These are phyloP conservation scores for Elaeagnus macrophylla DNA, from an alignment of 306 rosid genomes.

Conservation along the genomic window DNA sequence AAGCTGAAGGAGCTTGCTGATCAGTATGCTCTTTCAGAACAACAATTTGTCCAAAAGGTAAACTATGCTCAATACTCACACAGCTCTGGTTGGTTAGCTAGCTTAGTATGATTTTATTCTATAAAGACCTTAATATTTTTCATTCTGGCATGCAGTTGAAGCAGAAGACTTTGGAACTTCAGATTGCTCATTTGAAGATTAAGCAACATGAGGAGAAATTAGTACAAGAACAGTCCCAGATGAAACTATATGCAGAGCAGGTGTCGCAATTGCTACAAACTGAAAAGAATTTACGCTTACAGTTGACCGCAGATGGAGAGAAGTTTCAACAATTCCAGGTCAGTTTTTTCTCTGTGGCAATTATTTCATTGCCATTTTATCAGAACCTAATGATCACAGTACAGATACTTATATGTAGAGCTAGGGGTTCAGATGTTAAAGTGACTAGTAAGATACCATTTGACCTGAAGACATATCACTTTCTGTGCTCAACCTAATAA, in stretches of 20 bases:
- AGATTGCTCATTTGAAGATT: slow-evolving; percentile 74
- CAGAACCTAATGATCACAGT: slow-evolving; percentile 10
- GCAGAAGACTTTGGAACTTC: slow-evolving; percentile 88
- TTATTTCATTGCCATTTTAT: slow-evolving; percentile 1
- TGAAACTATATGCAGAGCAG: slow-evolving; percentile 83
- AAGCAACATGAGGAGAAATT: slow-evolving; percentile 81
- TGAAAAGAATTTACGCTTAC: slow-evolving; percentile 72
- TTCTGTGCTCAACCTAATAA: slow-evolving; percentile 4
- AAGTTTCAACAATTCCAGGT: slow-evolving; percentile 95
- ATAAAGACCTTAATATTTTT: slow-evolving; percentile 5
- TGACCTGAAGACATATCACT: neutral
- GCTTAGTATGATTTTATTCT: slow-evolving; percentile 8
- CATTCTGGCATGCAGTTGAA: slow-evolving; percentile 56
- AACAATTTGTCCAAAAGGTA: slow-evolving; percentile 72
- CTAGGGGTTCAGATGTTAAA: too few species aligned
- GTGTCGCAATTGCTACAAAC: slow-evolving; percentile 73
- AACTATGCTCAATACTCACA: neutral
- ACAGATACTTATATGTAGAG: neutral
- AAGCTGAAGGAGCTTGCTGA: slow-evolving; percentile 74
- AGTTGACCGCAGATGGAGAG: slow-evolving; percentile 89
- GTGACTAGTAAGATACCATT: neutral
- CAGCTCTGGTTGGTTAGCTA: neutral
- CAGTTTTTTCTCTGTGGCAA: slow-evolving; percentile 4
- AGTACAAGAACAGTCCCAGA: slow-evolving; percentile 79
- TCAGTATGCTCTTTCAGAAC: slow-evolving; percentile 70